Evolutionary conservation across 176 grass and related monocot species (phyloP), one percentile per base, ranked within the genome.

Genomic region (Aechmea fasciata): DNA sequence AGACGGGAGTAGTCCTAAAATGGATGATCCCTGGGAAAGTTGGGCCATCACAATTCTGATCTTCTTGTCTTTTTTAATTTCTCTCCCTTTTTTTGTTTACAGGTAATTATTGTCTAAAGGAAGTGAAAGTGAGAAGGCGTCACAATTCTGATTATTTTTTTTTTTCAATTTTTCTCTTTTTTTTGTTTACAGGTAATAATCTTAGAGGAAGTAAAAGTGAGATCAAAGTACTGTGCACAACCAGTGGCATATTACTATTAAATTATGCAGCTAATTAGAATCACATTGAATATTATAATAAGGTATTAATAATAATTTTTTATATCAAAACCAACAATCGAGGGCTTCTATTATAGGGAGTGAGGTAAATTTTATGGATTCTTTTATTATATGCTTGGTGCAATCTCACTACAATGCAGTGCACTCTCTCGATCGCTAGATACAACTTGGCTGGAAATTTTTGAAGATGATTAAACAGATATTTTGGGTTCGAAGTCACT

Each of bases 141-240:
- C n/a, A n/a, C n/a, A n/a, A n/a, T n/a, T n/a, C n/a, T n/a, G n/a
- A n/a, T n/a, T n/a, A n/a, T n/a, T n/a, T n/a, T n/a, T n/a, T n/a
- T n/a, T n/a, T n/a, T n/a, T n/a, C n/a, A n/a, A n/a, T n/a, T n/a
- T n/a, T 33, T 9, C 11, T n/a, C 14, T 70, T 29, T 70, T 3
- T 51, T 7, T 13, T 66, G 6, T 13, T 70, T 54, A 20, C 50
- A 70, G 10, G 50, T 50, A 49, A 70, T 52, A 50, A 14, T 70
- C 68, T 50, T 50, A 14, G 68, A 52, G 2, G 19, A 70, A 53
- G 68, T 70, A 0, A 70, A 70, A 70, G 68, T 50, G 52, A 70
- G 50, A 2, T 20, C 52, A 3, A 70, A 52, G 49, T 70, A 52
- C 52, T 54, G 50, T 49, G 68, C 68, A 12, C 20, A 54, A 54